Evolutionary conservation across 495 filamentous ascomycete genomes (phyloP).

Genomic region (Penicillium macrosclerotiorum): DNA sequence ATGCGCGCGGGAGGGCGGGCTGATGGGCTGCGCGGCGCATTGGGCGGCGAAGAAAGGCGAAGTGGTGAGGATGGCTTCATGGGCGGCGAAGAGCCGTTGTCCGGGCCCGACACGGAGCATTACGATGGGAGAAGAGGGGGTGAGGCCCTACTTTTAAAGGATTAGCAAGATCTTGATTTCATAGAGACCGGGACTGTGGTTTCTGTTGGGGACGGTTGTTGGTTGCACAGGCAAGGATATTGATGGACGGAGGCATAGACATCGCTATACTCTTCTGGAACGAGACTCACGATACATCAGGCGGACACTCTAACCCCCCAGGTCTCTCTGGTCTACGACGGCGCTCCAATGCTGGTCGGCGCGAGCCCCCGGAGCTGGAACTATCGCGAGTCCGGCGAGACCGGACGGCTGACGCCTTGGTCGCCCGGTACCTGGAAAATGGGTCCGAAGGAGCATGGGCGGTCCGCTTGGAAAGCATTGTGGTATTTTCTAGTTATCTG

Average conservation of each 20-base stretch:
- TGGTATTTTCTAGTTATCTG: conserved; percentile 2
- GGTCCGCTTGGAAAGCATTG: conserved; percentile 33
- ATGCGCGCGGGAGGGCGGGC: conserved; percentile 14
- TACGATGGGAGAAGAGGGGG: conserved; percentile 64
- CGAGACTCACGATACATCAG: conserved; percentile 39
- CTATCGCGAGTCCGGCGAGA: conserved; percentile 17
- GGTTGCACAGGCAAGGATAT: not conserved
- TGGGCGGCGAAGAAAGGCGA: conserved; percentile 70
- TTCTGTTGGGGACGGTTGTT: not conserved
- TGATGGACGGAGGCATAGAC: not conserved
- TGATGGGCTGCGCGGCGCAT: conserved; percentile 16
- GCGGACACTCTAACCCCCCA: conserved; percentile 22
- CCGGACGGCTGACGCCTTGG: conserved; percentile 29
- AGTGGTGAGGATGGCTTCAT: conserved; percentile 76
- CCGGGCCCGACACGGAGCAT: conserved; percentile 76
- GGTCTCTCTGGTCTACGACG: conserved; percentile 28
- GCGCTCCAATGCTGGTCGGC: conserved; percentile 27
- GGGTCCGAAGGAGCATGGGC: conserved; percentile 35
- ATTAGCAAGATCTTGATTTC: too few species aligned
- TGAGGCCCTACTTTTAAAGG: conserved; percentile 39
- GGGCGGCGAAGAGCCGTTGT: conserved; percentile 83
- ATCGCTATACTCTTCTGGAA: too few species aligned
- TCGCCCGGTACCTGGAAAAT: conserved; percentile 47
- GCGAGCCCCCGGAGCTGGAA: conserved; percentile 24
- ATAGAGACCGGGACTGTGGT: too few species aligned